Evolutionary conservation across 441 rosid genomes (phyloP), one percentile per base, ranked within the genome.

Genomic region (Pelargonium citronellum): DNA sequence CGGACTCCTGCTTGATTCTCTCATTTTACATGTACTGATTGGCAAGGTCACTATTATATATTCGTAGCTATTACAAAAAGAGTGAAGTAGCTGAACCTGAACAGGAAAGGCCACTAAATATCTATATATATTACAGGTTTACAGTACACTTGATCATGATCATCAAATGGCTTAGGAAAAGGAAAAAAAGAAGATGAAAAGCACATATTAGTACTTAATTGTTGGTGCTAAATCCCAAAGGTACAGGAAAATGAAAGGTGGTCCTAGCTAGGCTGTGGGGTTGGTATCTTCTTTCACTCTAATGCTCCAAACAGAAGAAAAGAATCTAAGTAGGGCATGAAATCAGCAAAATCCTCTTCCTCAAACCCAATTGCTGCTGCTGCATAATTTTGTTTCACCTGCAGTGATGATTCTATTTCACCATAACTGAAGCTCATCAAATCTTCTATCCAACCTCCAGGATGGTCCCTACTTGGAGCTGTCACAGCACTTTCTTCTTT

Each of bases 301-400:
- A 62, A 13, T 30, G 66, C 41, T 24, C 66, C 66, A 62, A 24
- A 27, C 66, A 30, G 41, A 62, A 62, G 43, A 62, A 62, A 27
- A 62, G 66, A 62, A 62, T 62, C 66, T 13, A 62, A 62, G 66
- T 62, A 62, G 6, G 41, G 66, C 66, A 62, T 12, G 41, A 62
- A 62, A 62, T 16, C 8, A 12, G 37, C 37, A 3, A 4, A 2
- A 30, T 30, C 37, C 6, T 62, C 43, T 17, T 62, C 66, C 12
- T 12, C 17, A 47, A 43, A 43, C 47, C 13, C 15, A 61, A 61
- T 4, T 24, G 1, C 7, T 1, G 20, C 22, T 61, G 65, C 16
- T 61, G 39, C 65, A 62, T 62, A 62, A 27, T 27, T 27, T 24
- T 57, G 37, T 19, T 30, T 37, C 65, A 1, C 65, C 24, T 15